Conservation (phyloP, 176 grass and related monocot genomes). For the Carex myosuroides region DNA sequence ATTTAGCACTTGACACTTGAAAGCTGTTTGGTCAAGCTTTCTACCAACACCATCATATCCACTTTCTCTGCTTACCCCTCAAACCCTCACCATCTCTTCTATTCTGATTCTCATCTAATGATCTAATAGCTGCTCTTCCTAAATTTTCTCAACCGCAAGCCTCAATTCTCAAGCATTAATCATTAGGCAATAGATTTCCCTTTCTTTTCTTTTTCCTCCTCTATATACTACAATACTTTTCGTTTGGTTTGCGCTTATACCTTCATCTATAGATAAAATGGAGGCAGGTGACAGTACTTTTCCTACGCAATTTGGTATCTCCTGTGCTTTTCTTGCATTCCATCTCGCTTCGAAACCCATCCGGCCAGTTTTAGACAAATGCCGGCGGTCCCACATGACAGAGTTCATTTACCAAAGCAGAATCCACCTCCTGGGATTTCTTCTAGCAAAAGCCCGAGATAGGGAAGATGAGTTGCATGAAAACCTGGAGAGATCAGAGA, state of each 20-base stretch:
- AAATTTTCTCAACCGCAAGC: not conserved
- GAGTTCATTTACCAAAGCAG: conserved; percentile 31
- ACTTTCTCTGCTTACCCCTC: not conserved
- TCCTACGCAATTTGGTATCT: conserved; percentile 37
- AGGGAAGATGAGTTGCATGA: conserved; percentile 22
- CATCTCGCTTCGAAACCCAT: conserved; percentile 22
- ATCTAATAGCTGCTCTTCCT: not conserved
- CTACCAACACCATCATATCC: conserved; percentile 22
- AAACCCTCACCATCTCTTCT: not conserved
- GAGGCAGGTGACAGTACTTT: not conserved
- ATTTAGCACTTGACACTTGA: conserved; percentile 1
- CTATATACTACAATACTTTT: not conserved
- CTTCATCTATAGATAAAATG: not conserved
- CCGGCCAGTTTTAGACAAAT: conserved; percentile 20
- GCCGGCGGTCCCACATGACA: conserved; percentile 24
- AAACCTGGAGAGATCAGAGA: conserved; percentile 32
- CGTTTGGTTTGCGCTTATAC: not conserved
- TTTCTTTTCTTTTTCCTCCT: not conserved
- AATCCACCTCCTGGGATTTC: conserved; percentile 24
- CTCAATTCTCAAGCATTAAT: not conserved
- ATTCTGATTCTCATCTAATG: conserved; percentile 3
- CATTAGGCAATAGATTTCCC: not conserved
- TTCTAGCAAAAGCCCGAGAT: conserved; percentile 20
- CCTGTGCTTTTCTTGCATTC: conserved; percentile 51
- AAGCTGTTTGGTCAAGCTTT: conserved; percentile 15